Evolutionary conservation across 2,329 filamentous ascomycete species (phyloP).

Genomic region (Hypoxylon sp.): DNA sequence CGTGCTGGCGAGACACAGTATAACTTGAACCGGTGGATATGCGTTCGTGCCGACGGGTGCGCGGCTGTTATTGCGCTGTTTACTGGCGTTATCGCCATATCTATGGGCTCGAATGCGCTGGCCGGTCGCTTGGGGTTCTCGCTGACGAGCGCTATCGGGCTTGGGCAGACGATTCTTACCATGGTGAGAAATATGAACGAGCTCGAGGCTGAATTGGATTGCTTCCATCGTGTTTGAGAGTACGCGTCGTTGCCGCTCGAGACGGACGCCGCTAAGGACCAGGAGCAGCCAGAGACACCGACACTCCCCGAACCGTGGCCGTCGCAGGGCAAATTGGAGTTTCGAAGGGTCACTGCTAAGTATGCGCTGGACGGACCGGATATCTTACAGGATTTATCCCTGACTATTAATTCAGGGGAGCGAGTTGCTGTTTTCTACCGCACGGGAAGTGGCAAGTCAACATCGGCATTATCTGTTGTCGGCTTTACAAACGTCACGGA

Average conservation of each 20-base stretch:
- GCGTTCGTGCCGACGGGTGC: not conserved
- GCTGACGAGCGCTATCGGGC: not conserved
- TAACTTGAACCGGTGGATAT: not conserved
- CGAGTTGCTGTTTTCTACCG: conserved; percentile 12
- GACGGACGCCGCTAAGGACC: not conserved
- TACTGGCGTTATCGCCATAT: not conserved
- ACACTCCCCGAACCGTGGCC: not conserved
- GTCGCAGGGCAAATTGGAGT: not conserved
- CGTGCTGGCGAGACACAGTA: not conserved
- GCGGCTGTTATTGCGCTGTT: not conserved
- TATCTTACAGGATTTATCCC: not conserved
- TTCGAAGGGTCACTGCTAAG: not conserved
- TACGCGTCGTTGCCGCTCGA: conserved; percentile 1
- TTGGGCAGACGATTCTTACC: not conserved
- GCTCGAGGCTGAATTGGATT: not conserved
- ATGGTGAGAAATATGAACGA: not conserved
- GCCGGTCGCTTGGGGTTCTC: not conserved
- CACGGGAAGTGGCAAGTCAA: conserved; percentile 11
- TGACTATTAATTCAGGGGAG: not conserved
- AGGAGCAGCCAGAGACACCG: not conserved
- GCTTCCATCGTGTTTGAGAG: not conserved
- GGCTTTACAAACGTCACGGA: conserved; percentile 9
- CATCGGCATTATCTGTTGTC: not conserved
- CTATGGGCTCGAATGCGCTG: not conserved
- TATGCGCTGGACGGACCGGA: not conserved